phyloP scores from a whole-genome alignment of 1,284 basidiomycete species.

The Boletellus deceptivus region DNA sequence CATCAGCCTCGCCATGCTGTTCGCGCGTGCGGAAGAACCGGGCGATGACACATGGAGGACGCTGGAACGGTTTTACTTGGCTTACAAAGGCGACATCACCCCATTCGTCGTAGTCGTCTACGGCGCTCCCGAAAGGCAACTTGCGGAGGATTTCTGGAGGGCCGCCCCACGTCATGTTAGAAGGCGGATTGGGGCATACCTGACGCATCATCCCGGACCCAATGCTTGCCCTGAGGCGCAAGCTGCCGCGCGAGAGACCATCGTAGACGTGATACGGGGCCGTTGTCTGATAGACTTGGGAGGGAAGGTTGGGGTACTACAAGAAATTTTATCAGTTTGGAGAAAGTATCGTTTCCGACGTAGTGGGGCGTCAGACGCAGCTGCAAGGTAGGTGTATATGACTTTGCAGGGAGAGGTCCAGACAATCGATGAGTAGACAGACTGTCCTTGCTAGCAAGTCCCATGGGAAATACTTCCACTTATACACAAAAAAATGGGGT shows the following conservation, averaged over 20 bases:
- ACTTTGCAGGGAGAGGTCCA: no score
- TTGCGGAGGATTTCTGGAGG: slow-evolving; percentile 22
- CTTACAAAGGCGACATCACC: slow-evolving; percentile 16
- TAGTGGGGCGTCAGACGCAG: not conserved
- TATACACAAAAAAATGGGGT: slow-evolving; percentile 1
- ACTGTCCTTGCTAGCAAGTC: not conserved
- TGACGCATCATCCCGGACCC: slow-evolving; percentile 19
- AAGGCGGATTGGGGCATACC: slow-evolving; percentile 9
- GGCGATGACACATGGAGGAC: slow-evolving; percentile 12
- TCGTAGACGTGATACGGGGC: slow-evolving; percentile 16
- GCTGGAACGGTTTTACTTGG: slow-evolving; percentile 17
- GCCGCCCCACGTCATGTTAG: slow-evolving; percentile 11
- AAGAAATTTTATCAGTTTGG: slow-evolving; percentile 21
- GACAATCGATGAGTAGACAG: no score
- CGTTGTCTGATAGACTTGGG: slow-evolving; percentile 20
- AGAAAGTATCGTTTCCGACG: slow-evolving; percentile 23
- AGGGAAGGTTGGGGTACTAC: slow-evolving; percentile 19
- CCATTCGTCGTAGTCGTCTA: slow-evolving; percentile 23
- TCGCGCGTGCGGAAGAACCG: slow-evolving; percentile 9
- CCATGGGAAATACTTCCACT: not conserved
- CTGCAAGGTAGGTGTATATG: not conserved
- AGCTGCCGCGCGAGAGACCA: slow-evolving; percentile 6
- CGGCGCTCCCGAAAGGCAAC: slow-evolving; percentile 8
- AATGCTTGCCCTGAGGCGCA: slow-evolving; percentile 6
- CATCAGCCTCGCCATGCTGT: slow-evolving; percentile 16